phyloP scores from a whole-genome alignment of 352 stramenopile species.

The Phytopythium sindhum region DNA sequence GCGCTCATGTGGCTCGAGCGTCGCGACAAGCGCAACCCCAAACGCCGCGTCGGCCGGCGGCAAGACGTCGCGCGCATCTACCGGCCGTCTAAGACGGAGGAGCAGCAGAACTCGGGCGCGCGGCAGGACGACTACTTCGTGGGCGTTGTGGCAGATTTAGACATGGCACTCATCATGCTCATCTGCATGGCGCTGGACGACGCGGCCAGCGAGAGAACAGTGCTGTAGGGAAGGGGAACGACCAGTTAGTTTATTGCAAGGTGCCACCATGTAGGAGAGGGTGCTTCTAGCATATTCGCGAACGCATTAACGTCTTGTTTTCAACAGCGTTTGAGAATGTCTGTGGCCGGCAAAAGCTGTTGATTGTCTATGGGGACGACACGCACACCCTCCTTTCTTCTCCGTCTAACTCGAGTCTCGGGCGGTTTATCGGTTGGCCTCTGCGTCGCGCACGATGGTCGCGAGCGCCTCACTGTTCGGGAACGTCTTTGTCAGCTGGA shows the following conservation, averaged over 20 bases:
- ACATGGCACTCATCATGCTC: conserved; percentile 42
- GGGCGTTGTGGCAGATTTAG: conserved; percentile 27
- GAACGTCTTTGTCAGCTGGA: conserved; percentile 25
- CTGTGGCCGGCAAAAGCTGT: background rate
- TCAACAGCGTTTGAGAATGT: background rate
- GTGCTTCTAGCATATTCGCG: background rate
- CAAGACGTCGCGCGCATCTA: conserved; percentile 16
- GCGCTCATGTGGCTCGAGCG: conserved; percentile 36
- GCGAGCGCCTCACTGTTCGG: conserved; percentile 30
- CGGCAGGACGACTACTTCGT: conserved; percentile 32
- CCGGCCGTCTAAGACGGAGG: conserved; percentile 4
- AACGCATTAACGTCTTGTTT: background rate
- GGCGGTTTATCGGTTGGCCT: conserved; percentile 18
- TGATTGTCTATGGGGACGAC: background rate
- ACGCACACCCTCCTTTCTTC: background rate
- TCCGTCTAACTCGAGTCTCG: background rate
- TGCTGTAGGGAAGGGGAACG: conserved; percentile 7
- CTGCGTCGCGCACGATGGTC: conserved; percentile 28
- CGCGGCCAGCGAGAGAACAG: conserved; percentile 14
- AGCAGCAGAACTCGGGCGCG: conserved; percentile 1
- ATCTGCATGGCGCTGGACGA: conserved; percentile 41
- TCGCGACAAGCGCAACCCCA: conserved; percentile 14
- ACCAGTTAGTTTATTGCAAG: background rate
- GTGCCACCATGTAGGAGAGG: no score
- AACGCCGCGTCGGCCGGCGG: conserved; percentile 19